Conservation (phyloP, 2,329 filamentous ascomycete genomes). For the Helminthosporium solani region DNA sequence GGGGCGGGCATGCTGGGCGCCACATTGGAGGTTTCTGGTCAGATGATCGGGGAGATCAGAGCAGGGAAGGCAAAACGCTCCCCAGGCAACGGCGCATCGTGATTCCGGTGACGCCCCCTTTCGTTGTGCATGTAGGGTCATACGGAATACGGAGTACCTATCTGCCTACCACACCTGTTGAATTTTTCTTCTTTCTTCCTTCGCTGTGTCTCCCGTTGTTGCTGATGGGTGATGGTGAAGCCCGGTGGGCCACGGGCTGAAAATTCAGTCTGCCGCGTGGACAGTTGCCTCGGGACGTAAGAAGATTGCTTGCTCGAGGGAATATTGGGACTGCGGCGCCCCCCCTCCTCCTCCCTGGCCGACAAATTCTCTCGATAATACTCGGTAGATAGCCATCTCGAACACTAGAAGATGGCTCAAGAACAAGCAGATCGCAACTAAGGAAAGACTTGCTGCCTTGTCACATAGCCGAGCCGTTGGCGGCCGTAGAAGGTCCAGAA, state of each 20-base stretch:
- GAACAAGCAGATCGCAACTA: too few relatives aligned
- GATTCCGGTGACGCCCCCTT: slow-evolving; percentile 25
- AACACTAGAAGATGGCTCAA: too few relatives aligned
- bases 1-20: not conserved
- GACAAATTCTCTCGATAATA: too few relatives aligned
- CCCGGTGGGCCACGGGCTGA: slow-evolving; percentile 6
- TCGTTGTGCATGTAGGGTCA: slow-evolving; percentile 4
- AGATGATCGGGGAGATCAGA: slow-evolving; percentile 20
- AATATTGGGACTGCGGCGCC: too few relatives aligned
- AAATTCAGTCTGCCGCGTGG: slow-evolving; percentile 16
- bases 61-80: slow-evolving; percentile 18
- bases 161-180: slow-evolving; percentile 1
- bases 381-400: too few relatives aligned
- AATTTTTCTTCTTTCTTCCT: not conserved
- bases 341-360: too few relatives aligned
- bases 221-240: too few relatives aligned
- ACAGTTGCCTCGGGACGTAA: not conserved
- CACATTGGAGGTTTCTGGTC: slow-evolving; percentile 12
- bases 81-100: slow-evolving; percentile 20
- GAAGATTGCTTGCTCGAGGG: too few relatives aligned
- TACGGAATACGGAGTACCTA: slow-evolving; percentile 4
- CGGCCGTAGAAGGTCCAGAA: slow-evolving; percentile 1
- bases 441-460: too few relatives aligned
- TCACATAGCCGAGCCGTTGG: slow-evolving; percentile 1
- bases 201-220: not conserved